Evolutionary conservation across 2,329 filamentous ascomycete genomes (phyloP), one percentile per base, ranked within the genome.

Genomic region (Parastagonospora nodorum): DNA sequence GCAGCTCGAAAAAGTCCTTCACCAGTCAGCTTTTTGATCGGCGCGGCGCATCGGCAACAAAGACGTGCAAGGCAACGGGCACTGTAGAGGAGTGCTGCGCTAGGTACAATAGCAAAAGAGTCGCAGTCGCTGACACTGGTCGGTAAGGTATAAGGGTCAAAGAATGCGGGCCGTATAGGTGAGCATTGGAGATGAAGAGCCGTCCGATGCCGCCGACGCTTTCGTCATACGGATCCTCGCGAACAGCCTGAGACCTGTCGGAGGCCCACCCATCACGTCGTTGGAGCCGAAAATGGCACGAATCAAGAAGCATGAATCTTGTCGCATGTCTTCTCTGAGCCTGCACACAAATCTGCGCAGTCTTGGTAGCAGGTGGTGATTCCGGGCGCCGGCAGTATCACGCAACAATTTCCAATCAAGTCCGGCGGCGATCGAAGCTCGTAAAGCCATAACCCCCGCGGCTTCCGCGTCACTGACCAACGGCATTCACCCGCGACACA

Each of bases 391-490:
- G 38, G 32, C 36, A 35, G 31, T 55, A 44, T 56, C 46, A 56
- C 32, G 14, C 52, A 50, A 27, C 50, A 56, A 24, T 59, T 63
- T 60, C 55, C 55, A 61, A 61, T 63, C 61, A 59, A 41, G 39
- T 49, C 8, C 5, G 37, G 50, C 63, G 53, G 66, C 61, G 64
- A 64, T 60, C 51, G 37, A 45, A 49, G 48, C 39, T 38, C 49
- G 57, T 46, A 42, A 51, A 56, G 32, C 37, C 19, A 39, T 42
- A 30, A 60, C 66, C 68, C 69, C 68, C 68, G 68, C 66, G 61
- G 63, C 48, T 56, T 50, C 53, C 47, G 51, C 53, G 52, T 54
- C 57, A 57, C 51, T 51, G 51, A 52, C 51, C 45, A 42, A 42
- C 40, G 28, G 36, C 32, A 38, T 37, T 33, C 50, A 51, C 33